Conservation (phyloP, 257 asterid species). For the Lavandula angustifolia region DNA sequence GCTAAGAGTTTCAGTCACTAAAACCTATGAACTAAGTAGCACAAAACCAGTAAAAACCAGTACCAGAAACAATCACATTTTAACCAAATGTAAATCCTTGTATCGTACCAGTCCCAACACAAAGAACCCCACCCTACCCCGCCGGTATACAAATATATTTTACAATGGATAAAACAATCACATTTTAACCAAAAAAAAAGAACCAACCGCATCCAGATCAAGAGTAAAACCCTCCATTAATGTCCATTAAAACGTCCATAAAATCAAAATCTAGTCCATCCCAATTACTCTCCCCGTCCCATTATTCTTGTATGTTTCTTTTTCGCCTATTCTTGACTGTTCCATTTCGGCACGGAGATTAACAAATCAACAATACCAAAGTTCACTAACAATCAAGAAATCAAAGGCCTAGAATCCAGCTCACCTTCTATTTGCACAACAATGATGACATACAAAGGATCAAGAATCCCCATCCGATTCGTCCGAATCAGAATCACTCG, state of each 20-base stretch:
- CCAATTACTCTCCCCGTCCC: too few relatives aligned
- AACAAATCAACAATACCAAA: too few relatives aligned
- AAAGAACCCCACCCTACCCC: too few relatives aligned
- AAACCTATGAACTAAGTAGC: too few relatives aligned
- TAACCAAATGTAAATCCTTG: too few relatives aligned
- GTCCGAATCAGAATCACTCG: conserved; percentile 79
- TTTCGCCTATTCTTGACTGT: too few relatives aligned
- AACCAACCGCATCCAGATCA: conserved; percentile 3
- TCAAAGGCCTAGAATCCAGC: conserved; percentile 24
- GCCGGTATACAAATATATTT: neutral
- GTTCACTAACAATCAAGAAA: neutral
- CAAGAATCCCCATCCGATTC: conserved; percentile 42
- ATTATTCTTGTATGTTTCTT: too few relatives aligned
- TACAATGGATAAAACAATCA: conserved; percentile 1
- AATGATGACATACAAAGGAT: neutral
- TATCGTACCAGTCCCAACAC: too few relatives aligned
- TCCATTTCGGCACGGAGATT: too few relatives aligned
- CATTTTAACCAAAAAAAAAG: neutral
- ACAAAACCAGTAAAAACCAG: too few relatives aligned
- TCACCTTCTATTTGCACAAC: conserved; percentile 32
- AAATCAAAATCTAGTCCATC: neutral
- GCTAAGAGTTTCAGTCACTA: too few relatives aligned
- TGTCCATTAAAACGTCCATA: neutral
- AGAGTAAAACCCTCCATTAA: neutral
- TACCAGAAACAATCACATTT: too few relatives aligned